Conservation (phyloP, 202 grass and related monocot species). For the Musa balbisiana region DNA sequence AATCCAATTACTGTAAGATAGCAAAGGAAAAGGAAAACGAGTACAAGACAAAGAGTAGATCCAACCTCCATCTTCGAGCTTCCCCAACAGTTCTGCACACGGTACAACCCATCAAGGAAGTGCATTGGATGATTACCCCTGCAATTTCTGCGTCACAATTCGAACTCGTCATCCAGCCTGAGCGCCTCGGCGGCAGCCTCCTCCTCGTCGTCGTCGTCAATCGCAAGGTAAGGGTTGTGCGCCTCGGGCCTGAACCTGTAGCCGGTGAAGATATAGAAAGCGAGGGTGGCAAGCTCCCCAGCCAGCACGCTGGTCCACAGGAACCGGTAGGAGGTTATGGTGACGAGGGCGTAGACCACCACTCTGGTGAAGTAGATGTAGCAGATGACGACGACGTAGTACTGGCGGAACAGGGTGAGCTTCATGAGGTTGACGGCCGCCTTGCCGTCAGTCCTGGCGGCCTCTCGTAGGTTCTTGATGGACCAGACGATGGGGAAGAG, state of each 20-base stretch:
- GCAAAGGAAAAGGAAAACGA: not conserved
- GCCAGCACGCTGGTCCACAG: slow-evolving; percentile 76
- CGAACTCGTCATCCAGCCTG: slow-evolving; percentile 88
- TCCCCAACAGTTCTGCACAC: not conserved
- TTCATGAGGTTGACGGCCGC: slow-evolving; percentile 92
- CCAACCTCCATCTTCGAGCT: not conserved
- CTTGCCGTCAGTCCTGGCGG: slow-evolving; percentile 74
- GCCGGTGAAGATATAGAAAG: slow-evolving; percentile 71
- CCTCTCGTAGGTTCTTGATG: slow-evolving; percentile 91
- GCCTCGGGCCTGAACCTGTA: slow-evolving; percentile 77
- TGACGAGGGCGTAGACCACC: slow-evolving; percentile 68
- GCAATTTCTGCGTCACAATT: slow-evolving; percentile 38
- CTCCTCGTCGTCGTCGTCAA: slow-evolving; percentile 59
- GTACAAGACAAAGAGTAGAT: not conserved
- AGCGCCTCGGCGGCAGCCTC: slow-evolving; percentile 78
- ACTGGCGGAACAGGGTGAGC: slow-evolving; percentile 90
- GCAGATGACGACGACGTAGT: slow-evolving; percentile 90
- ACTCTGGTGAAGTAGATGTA: slow-evolving; percentile 98
- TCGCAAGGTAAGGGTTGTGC: slow-evolving; percentile 81
- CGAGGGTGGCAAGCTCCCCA: slow-evolving; percentile 70
- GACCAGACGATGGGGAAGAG: slow-evolving; percentile 95
- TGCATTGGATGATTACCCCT: not conserved
- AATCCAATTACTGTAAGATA: too few species aligned
- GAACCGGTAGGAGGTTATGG: slow-evolving; percentile 86
- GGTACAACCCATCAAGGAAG: not conserved